Percentiles rank a stretch among this genome's conserved stretches.
Evolutionary conservation across 1,139 yeast species (phyloP).

Genomic region (Debaryomycetaceae sp.): DNA sequence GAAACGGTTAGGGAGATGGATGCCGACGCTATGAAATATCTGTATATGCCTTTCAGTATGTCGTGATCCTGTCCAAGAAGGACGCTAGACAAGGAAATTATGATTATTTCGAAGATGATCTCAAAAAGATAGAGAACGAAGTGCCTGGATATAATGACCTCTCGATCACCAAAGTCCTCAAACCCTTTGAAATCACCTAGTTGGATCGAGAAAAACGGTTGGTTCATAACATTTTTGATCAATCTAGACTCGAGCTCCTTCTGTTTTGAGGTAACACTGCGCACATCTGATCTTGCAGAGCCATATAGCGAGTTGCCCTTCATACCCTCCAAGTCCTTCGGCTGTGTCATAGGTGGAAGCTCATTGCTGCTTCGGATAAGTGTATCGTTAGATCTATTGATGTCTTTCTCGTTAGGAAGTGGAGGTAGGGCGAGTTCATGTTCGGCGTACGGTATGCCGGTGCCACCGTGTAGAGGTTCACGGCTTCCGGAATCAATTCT

Average conservation of each 20-base stretch:
- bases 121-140: conserved; percentile 35
- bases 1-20: conserved; percentile 33
- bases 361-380: conserved; percentile 6
- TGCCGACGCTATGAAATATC: conserved; percentile 39
- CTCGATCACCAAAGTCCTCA: conserved; percentile 14
- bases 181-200: conserved; percentile 8
- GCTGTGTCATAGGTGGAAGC: conserved; percentile 18
- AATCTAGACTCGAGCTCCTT: conserved; percentile 28
- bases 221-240: conserved; percentile 34
- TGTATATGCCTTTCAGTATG: conserved; percentile 25
- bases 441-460: not conserved
- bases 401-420: not conserved
- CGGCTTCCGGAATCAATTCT: conserved; percentile 12
- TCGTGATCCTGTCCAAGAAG: conserved; percentile 22
- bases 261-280: conserved; percentile 22
- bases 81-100: conserved; percentile 28
- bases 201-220: conserved; percentile 22
- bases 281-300: conserved; percentile 7
- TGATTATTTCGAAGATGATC: conserved; percentile 28
- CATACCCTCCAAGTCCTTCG: conserved; percentile 7
- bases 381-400: not conserved
- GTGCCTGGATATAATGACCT: conserved; percentile 22
- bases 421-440: not conserved
- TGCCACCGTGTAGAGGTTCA: not conserved
- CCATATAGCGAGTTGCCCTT: not conserved